Base-by-base conservation (phyloP, 371 early-diverging fungal species). In the Blakeslea trispora region DNA sequence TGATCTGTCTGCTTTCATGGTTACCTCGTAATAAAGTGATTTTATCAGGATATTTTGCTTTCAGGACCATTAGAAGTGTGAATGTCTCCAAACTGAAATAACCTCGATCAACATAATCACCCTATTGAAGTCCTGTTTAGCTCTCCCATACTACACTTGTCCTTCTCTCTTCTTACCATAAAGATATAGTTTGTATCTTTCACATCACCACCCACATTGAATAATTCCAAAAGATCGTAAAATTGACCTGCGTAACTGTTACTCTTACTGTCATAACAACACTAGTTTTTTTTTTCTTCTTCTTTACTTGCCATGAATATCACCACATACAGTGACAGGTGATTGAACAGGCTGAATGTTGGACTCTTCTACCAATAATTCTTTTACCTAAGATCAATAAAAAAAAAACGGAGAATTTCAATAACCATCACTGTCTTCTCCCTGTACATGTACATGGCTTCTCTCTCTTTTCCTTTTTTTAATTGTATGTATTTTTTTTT, bases 51-150 rank as follows among this genome's bases (percentile, higher is more conserved):
- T 85, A 86, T 53, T 97, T 93, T 53, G 98, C 92, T 82, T 99
- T 99, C 56, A 98, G 82, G 14, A 93, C 93, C 47, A 99, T 91
- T 31, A 99, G 84, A 49, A 99, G 81, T 15, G 97, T 92, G 47
- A 99, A 93, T 5, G 99, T 99, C 77, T 99, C 99, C 40, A 99
- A 93, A 40, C 96, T 96, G 77, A 99, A 98, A 75, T 96, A 98
- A 15, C 99, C 99, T 61, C 99, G 93, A 77, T 99, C 99, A 41
- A 99, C 99, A 73, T 97, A 99, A 82, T 99, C 99, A 42, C 99
- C 97, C 72, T 77, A 39, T 15, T 18, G 1, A 7, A 28, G 31
- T 39, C 9, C 35, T 22, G 13, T n/a, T n/a, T n/a, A n/a, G n/a
- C 15, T 14, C 14, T 18, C 24, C 6, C 17, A 39, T 34, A 18